These are phyloP conservation scores for Cryphonectria parasitica DNA, from an alignment of 2,329 filamentous ascomycete species.

Conservation along the genomic window DNA sequence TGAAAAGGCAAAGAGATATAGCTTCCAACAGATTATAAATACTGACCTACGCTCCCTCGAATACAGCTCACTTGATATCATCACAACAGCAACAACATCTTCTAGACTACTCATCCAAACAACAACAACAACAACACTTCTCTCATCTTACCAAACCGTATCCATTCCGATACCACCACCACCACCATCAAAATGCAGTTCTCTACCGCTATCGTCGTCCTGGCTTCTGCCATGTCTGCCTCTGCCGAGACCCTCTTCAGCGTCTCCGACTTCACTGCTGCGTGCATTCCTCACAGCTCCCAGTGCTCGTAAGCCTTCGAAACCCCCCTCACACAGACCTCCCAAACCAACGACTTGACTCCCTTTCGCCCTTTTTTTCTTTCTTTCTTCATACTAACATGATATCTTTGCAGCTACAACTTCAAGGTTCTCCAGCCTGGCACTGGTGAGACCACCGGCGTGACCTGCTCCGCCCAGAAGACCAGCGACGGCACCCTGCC, in stretches of 20 bases:
- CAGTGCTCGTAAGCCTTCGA: slow-evolving; percentile 22
- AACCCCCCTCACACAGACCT: too few relatives aligned
- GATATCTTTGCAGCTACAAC: slow-evolving; percentile 15
- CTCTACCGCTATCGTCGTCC: slow-evolving; percentile 23
- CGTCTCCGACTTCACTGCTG: slow-evolving; percentile 17
- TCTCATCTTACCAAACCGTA: slow-evolving; percentile 6
- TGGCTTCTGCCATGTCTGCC: slow-evolving; percentile 25
- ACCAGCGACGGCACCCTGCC: slow-evolving; percentile 36
- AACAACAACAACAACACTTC: slow-evolving; percentile 4
- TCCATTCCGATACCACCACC: slow-evolving; percentile 5
- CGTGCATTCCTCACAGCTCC: slow-evolving; percentile 23
- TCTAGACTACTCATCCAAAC: neutral
- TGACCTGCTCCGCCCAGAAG: slow-evolving; percentile 5
- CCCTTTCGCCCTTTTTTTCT: neutral
- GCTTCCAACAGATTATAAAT: neutral
- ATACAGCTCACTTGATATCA: neutral
- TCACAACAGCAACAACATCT: neutral
- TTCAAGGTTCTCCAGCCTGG: slow-evolving; percentile 15
- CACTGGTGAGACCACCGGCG: slow-evolving; percentile 16
- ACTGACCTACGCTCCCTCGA: neutral
- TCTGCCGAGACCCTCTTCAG: slow-evolving; percentile 19
- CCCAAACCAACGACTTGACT: neutral
- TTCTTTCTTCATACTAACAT: neutral
- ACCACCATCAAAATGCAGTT: slow-evolving; percentile 29
- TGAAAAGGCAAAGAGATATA: neutral